A percentile compares a stretch with the other conserved stretches of the same genome.
These are phyloP conservation scores for Trichoderma hamatum DNA, from an alignment of 2,329 filamentous ascomycete species.

Conservation along the genomic window DNA sequence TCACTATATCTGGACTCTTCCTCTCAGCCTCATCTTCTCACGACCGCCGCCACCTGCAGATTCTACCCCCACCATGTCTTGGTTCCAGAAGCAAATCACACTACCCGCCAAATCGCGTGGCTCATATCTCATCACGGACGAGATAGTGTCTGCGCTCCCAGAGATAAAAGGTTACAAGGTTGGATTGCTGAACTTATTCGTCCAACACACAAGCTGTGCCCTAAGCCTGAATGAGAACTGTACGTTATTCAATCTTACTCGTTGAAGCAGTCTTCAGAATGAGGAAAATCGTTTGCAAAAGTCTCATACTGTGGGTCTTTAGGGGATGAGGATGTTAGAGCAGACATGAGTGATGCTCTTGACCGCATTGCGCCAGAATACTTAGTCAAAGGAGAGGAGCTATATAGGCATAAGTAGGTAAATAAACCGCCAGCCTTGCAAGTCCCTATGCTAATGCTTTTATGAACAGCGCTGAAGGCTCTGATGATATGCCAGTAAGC, in stretches of 20 bases:
- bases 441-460: not conserved
- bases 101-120: slow-evolving; percentile 78
- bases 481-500: slow-evolving; percentile 87
- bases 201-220: slow-evolving; percentile 93
- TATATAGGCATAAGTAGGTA: slow-evolving; percentile 73
- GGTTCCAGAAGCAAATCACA: slow-evolving; percentile 83
- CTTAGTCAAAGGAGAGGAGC: slow-evolving; percentile 69
- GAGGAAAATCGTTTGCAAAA: not conserved
- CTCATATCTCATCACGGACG: slow-evolving; percentile 85
- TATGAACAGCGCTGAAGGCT: slow-evolving; percentile 72
- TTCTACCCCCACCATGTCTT: slow-evolving; percentile 59
- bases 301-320: not conserved
- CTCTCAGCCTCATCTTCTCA: slow-evolving; percentile 46
- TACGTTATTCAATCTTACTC: slow-evolving; percentile 25
- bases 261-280: not conserved
- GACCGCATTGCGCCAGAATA: slow-evolving; percentile 83
- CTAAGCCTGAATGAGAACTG: slow-evolving; percentile 92
- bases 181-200: slow-evolving; percentile 83
- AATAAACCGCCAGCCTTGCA: not conserved
- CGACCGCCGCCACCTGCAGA: slow-evolving; percentile 37
- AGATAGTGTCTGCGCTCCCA: slow-evolving; percentile 70
- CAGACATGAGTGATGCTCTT: slow-evolving; percentile 91
- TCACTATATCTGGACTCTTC: slow-evolving; percentile 55
- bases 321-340: slow-evolving; percentile 77
- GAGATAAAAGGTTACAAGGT: slow-evolving; percentile 84